These are phyloP conservation scores for Shiraia sp. DNA, from an alignment of 2,329 filamentous ascomycete species.

Conservation along the genomic window DNA sequence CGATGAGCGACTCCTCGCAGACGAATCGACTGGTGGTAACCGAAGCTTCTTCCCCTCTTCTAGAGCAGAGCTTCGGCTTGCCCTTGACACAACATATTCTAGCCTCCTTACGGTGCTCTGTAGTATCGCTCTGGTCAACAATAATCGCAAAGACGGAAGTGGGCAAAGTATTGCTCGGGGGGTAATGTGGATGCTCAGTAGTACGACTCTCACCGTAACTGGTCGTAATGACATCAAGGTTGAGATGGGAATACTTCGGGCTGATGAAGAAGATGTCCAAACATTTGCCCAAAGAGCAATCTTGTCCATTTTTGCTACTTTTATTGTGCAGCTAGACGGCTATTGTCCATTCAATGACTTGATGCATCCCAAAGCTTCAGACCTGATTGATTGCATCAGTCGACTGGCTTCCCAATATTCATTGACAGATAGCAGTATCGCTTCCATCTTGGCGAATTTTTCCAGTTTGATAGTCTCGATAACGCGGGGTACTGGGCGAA, in stretches of 20 bases:
- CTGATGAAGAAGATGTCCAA: constrained; percentile 29
- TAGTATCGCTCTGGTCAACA: constrained; percentile 36
- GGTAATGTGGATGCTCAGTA: constrained; percentile 29
- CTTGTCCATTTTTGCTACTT: constrained; percentile 30
- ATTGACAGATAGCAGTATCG: constrained; percentile 22
- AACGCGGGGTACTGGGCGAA: constrained; percentile 41
- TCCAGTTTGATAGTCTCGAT: constrained; percentile 36
- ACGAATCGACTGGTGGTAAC: constrained; percentile 18
- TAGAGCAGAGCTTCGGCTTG: constrained; percentile 34
- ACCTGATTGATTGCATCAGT: constrained; percentile 18
- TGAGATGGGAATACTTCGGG: constrained; percentile 27
- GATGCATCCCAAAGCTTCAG: constrained; percentile 11
- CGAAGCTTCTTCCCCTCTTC: constrained; percentile 29
- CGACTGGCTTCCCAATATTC: constrained; percentile 30
- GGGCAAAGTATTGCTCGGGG: constrained; percentile 16
- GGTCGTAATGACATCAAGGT: constrained; percentile 24
- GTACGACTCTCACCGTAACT: constrained; percentile 27
- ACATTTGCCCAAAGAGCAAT: constrained; percentile 34
- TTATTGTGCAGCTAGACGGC: constrained; percentile 27
- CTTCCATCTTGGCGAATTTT: constrained; percentile 26
- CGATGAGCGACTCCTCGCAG: constrained; percentile 25
- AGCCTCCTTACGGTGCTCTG: constrained; percentile 40
- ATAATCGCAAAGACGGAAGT: constrained; percentile 17
- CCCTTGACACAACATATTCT: constrained; percentile 40
- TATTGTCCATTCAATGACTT: constrained; percentile 1